These are phyloP conservation scores for Solanum sparsipilum DNA, from an alignment of 257 asterid genomes.

Conservation along the genomic window DNA sequence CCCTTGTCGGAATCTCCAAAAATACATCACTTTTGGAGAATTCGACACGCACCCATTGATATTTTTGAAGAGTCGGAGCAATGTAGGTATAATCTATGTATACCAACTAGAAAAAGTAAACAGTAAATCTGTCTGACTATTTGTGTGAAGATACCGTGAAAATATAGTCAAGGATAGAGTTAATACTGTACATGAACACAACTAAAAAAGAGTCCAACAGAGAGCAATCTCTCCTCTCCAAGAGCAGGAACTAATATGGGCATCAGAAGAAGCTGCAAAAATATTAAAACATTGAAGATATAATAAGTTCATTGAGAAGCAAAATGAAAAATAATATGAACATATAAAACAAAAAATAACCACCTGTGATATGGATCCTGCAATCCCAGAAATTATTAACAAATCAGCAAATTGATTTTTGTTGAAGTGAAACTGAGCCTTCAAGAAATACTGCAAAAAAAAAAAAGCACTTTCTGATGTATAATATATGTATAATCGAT, in stretches of 20 bases:
- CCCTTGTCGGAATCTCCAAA: background rate
- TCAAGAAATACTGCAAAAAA: slow-evolving; percentile 68
- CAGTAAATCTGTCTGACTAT: background rate
- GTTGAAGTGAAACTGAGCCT: slow-evolving; percentile 80
- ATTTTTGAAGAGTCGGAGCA: background rate
- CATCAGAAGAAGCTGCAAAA: slow-evolving; percentile 63
- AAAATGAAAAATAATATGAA: background rate
- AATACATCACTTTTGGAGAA: background rate
- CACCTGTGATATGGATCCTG: slow-evolving; percentile 80
- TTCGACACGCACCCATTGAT: background rate
- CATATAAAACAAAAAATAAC: background rate
- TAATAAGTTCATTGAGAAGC: background rate
- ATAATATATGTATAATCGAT: background rate
- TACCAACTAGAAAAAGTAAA: background rate
- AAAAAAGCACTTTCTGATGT: background rate
- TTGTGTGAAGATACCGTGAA: background rate
- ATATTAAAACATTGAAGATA: background rate
- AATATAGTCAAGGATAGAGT: background rate
- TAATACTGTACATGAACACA: slow-evolving; percentile 37
- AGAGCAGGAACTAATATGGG: slow-evolving; percentile 59
- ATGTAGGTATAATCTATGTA: background rate
- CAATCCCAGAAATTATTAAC: slow-evolving; percentile 64
- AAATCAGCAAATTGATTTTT: slow-evolving; percentile 88
- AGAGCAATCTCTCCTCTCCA: slow-evolving; percentile 76
- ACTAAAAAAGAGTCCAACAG: slow-evolving; percentile 63